Evolutionary conservation across 305 asterid genomes (phyloP).

Genomic region (Rubia peregrina): DNA sequence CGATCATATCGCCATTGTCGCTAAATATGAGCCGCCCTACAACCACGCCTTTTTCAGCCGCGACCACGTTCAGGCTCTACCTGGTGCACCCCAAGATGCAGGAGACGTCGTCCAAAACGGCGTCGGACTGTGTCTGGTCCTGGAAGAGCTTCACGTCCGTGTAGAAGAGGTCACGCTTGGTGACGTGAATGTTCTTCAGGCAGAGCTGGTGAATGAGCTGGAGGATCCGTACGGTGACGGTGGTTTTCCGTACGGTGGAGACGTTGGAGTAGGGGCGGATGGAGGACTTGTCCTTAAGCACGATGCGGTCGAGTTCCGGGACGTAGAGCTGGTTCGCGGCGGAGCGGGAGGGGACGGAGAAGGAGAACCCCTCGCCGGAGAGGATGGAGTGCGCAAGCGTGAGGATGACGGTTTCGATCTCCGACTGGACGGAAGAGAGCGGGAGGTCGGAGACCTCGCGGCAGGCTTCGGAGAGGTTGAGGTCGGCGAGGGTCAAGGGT

Average conservation of each 20-base stretch:
- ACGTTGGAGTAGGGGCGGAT: constrained; percentile 65
- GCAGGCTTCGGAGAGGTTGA: constrained; percentile 60
- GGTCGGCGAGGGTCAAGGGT: constrained; percentile 52
- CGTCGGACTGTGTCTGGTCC: constrained; percentile 70
- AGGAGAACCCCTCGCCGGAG: constrained; percentile 65
- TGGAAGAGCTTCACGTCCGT: constrained; percentile 91
- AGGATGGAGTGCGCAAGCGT: constrained; percentile 66
- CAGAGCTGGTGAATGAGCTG: constrained; percentile 84
- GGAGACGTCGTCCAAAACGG: constrained; percentile 78
- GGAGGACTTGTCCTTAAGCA: constrained; percentile 69
- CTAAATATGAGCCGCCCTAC: constrained; percentile 74
- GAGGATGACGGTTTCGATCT: constrained; percentile 53
- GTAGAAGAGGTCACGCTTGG: constrained; percentile 85
- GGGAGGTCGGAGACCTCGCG: constrained; percentile 75
- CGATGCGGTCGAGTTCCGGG: constrained; percentile 79
- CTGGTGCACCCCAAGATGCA: constrained; percentile 78
- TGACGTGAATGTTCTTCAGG: constrained; percentile 67
- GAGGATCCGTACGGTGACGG: constrained; percentile 63
- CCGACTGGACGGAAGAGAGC: constrained; percentile 54
- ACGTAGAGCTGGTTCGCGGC: constrained; percentile 76
- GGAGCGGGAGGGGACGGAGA: constrained; percentile 75
- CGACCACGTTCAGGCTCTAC: constrained; percentile 74
- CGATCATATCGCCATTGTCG: constrained; percentile 81
- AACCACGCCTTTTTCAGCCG: constrained; percentile 76
- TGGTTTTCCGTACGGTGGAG: constrained; percentile 70